These are phyloP conservation scores for Dovyalis caffra DNA, from an alignment of 345 rosid genomes.

Conservation along the genomic window DNA sequence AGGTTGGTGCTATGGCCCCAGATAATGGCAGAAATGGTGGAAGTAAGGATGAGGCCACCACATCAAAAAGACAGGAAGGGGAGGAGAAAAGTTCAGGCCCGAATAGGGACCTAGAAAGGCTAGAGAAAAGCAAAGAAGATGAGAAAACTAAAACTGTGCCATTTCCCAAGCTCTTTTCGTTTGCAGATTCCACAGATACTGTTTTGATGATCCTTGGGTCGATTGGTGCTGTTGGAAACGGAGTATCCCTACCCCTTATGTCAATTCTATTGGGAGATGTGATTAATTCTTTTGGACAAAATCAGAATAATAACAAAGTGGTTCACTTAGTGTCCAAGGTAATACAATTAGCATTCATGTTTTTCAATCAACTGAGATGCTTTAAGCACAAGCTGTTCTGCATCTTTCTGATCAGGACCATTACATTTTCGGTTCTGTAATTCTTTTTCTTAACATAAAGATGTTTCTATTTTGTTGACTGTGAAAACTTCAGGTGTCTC, in stretches of 20 bases:
- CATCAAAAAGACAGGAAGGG: background rate
- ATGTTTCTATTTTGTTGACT: background rate
- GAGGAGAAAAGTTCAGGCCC: background rate
- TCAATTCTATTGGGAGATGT: slow-evolving; percentile 25
- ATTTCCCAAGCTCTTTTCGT: slow-evolving; percentile 31
- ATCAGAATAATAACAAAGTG: background rate
- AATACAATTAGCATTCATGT: background rate
- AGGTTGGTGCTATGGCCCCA: background rate
- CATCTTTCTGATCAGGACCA: no score
- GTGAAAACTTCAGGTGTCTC: slow-evolving; percentile 19
- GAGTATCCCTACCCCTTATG: slow-evolving; percentile 23
- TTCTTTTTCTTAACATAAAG: background rate
- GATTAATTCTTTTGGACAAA: slow-evolving; percentile 25
- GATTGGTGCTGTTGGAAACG: slow-evolving; percentile 29
- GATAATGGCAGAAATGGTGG: background rate
- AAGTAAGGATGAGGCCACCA: background rate
- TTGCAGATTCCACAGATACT: slow-evolving; percentile 29
- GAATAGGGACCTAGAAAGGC: slow-evolving; percentile 1
- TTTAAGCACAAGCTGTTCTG: no score
- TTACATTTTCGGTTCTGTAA: background rate
- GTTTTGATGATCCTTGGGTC: slow-evolving; percentile 29
- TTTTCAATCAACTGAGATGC: no score
- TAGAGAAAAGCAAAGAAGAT: background rate
- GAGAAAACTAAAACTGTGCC: slow-evolving; percentile 24
- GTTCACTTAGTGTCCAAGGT: slow-evolving; percentile 32